Conservation (phyloP, 2,329 filamentous ascomycete species). For the Aspergillus fumigatiaffinis region DNA sequence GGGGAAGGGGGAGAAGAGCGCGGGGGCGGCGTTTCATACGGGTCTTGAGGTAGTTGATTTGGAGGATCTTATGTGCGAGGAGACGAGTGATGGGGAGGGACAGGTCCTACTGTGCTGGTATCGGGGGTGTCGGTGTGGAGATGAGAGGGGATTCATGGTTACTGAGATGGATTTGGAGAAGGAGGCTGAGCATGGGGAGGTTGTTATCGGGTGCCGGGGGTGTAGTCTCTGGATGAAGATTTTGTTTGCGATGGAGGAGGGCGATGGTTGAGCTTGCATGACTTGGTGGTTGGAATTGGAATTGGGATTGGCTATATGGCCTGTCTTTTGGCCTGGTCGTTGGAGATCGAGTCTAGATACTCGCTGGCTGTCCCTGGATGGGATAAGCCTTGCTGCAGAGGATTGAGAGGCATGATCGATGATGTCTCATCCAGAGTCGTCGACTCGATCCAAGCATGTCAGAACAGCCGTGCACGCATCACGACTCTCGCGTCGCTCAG, state of each 20-base stretch:
- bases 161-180: slow-evolving; percentile 51
- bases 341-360: neutral
- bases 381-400: no score
- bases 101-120: slow-evolving; percentile 48
- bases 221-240: slow-evolving; percentile 63
- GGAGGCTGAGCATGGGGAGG: slow-evolving; percentile 51
- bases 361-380: neutral
- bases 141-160: slow-evolving; percentile 52
- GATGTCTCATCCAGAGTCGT: neutral
- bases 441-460: neutral
- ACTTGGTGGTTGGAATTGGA: neutral
- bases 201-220: slow-evolving; percentile 57
- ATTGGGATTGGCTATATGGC: neutral
- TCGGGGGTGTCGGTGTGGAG: slow-evolving; percentile 56
- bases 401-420: no score
- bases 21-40: slow-evolving; percentile 40
- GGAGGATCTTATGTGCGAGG: slow-evolving; percentile 49
- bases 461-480: neutral
- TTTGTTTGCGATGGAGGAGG: slow-evolving; percentile 52
- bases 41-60: slow-evolving; percentile 57
- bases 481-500: neutral
- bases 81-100: slow-evolving; percentile 31
- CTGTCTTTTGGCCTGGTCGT: neutral
- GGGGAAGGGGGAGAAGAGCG: slow-evolving; percentile 22
- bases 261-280: slow-evolving; percentile 16